Base-by-base conservation (phyloP, 345 rosid genomes). In the Salix purpurea region DNA sequence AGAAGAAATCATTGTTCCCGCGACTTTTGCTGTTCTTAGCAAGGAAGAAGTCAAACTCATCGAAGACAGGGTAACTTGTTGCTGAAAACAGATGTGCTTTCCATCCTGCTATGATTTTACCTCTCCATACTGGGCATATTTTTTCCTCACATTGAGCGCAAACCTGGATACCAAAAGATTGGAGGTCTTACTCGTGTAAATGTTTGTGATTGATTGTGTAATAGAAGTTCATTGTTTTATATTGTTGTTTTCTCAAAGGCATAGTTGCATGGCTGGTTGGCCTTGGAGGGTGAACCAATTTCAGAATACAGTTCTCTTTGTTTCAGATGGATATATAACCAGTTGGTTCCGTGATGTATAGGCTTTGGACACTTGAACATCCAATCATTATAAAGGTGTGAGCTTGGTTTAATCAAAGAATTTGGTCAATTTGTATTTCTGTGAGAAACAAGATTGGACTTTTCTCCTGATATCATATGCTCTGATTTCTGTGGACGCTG, bases 1-100 rank as follows among this genome's bases (percentile, higher is more conserved):
- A 91, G 91, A 95, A 89, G 88, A 93, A 67, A 82, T 86, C 90
- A 39, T 37, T 89, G 37, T 90, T 95, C 84, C 99, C 99, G 2
- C 86, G 93, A 62, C 48, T 91, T 77, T 84, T 93, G 0, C 85
- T 91, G 94, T 87, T 93, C 62, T 56, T 91, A 73, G 86, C 82
- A 73, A 88, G 85, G 83, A 90, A 80, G 80, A 93, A 85, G 87
- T 69, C 90, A 32, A 80, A 83, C 54, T 16, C 87, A 52, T 78
- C 87, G 82, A 91, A 87, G 85, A 72, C 77, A 64, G 82, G 42
- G 34, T 81, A 74, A 64, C 30, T 48, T 65, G 24, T 68, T 8
- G 46, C 60, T 30, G 75, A 68, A 72, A 71, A 21, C 73, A 52
- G 61, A 12, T 14, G 65, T 62, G 39, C 24, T 18, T 58, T 23